These are phyloP conservation scores for Cryptococcus neoformans DNA, from an alignment of 1,284 basidiomycete genomes.

Conservation along the genomic window DNA sequence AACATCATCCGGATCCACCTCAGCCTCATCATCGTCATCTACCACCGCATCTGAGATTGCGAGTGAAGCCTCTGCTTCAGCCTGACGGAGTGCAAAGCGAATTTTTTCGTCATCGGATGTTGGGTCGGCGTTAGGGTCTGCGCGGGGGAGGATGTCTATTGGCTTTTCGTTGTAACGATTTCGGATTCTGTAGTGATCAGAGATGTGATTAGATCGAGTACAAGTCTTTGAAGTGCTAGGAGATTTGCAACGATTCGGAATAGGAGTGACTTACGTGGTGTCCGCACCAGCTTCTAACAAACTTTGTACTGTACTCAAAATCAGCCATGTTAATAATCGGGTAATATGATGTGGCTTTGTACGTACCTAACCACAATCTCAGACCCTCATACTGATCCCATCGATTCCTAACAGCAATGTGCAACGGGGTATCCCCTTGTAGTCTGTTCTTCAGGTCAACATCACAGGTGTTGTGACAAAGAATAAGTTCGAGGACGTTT, in stretches of 20 bases:
- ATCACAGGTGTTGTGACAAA: constrained; percentile 72
- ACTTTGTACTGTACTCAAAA: constrained; percentile 55
- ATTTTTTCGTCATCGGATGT: constrained; percentile 42
- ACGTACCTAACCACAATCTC: constrained; percentile 48
- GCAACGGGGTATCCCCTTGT: constrained; percentile 74
- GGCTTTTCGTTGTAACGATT: constrained; percentile 65
- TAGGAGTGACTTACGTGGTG: constrained; percentile 54
- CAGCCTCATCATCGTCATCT: constrained; percentile 38
- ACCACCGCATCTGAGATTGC: constrained; percentile 44
- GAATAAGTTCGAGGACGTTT: constrained; percentile 66
- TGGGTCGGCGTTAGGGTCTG: constrained; percentile 24
- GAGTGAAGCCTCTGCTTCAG: constrained; percentile 40
- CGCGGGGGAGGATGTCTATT: constrained; percentile 58
- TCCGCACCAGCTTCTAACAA: constrained; percentile 78
- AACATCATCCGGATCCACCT: constrained; percentile 44
- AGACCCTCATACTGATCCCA: constrained; percentile 61
- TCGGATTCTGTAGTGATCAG: constrained; percentile 53
- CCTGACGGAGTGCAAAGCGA: constrained; percentile 33
- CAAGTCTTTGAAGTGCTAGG: constrained; percentile 26
- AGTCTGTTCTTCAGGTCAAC: constrained; percentile 75
- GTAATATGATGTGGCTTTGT: not conserved
- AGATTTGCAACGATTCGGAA: not conserved
- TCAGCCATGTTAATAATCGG: not conserved
- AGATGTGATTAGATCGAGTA: not conserved
- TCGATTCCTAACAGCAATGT: constrained; percentile 65